Evolutionary conservation across 768 basidiomycete genomes (phyloP).

Genomic region (Fistulinella prunicolor): DNA sequence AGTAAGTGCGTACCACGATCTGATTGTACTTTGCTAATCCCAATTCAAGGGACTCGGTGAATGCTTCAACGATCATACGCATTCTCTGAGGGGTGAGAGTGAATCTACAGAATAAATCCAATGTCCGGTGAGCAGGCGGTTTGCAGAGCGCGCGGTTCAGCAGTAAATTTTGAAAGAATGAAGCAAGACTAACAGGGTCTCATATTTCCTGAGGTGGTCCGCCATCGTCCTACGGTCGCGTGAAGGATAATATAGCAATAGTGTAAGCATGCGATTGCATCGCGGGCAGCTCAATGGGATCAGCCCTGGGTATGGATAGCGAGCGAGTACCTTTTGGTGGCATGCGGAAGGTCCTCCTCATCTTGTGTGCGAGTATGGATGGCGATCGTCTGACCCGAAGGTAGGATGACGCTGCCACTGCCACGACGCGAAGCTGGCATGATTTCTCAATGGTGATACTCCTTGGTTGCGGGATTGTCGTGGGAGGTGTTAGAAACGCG

Average conservation of each 20-base stretch:
- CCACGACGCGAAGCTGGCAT: slow-evolving; percentile 76
- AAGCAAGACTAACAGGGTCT: slow-evolving; percentile 62
- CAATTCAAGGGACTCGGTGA: slow-evolving; percentile 86
- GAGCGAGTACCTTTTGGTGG: slow-evolving; percentile 77
- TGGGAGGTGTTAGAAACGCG: slow-evolving; percentile 13
- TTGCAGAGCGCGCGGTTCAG: slow-evolving; percentile 3
- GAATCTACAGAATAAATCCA: slow-evolving; percentile 48
- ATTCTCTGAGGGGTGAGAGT: slow-evolving; percentile 87
- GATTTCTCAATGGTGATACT: slow-evolving; percentile 9
- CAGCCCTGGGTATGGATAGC: background rate
- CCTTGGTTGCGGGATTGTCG: slow-evolving; percentile 10
- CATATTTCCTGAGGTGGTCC: slow-evolving; percentile 89
- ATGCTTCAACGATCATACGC: slow-evolving; percentile 96
- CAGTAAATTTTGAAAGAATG: background rate
- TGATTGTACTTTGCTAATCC: slow-evolving; percentile 82
- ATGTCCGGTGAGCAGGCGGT: background rate
- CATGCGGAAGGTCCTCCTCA: slow-evolving; percentile 87
- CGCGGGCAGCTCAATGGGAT: background rate
- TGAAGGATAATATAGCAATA: background rate
- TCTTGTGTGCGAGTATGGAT: slow-evolving; percentile 87
- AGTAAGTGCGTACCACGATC: slow-evolving; percentile 70
- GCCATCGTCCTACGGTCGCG: slow-evolving; percentile 71
- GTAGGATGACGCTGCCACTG: slow-evolving; percentile 69
- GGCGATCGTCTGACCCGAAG: slow-evolving; percentile 75
- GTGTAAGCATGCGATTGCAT: slow-evolving; percentile 6